Evolutionary conservation across 352 stramenopile species (phyloP), one percentile per base, ranked within the genome.

Genomic region (Globisporangium barbulae): DNA sequence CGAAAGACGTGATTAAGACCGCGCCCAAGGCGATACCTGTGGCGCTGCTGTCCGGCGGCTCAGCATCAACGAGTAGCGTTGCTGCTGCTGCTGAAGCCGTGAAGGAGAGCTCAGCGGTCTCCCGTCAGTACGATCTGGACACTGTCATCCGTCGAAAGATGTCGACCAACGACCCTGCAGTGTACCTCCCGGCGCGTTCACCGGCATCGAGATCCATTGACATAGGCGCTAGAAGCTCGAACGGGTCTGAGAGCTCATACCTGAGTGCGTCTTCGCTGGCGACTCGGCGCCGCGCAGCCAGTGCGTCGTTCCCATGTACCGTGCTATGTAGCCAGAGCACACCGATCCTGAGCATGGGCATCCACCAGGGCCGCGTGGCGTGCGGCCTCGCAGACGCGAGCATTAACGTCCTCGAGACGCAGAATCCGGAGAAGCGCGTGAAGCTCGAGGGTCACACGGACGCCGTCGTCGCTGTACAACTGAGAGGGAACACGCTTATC

Each of bases 141-240:
- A 90, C 78, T 3, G 82, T 93, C 22, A 93, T 91, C 61, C 75
- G 83, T 13, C 75, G 84, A 28, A 91, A 90, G 67, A 90, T 93
- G 76, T 91, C 82, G 28, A 67, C 84, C 5, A 67, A 78, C 22
- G 82, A 89, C 28, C 55, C 69, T 30, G 59, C 67, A 56, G n/a
- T 33, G 5, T 58, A 31, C 5, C 59, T 64, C n/a, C 56, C 55
- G 8, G 25, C 28, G 19, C 63, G 62, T 17, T 61, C 52, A 17
- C 52, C 61, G 42, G 25, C 54, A 5, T 55, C 41, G 31, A 54
- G 42, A 59, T 41, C 54, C 42, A n/a, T 48, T 13, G 10, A 64
- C 56, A 41, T 42, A 54, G 30, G 63, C 53, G 39, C 49, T n/a
- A n/a, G 30, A 28, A 59, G 37, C n/a, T 35, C 8, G 15, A 45